Conservation (phyloP, 2,329 filamentous ascomycete species). For the Calonectria pseudoturangicola region DNA sequence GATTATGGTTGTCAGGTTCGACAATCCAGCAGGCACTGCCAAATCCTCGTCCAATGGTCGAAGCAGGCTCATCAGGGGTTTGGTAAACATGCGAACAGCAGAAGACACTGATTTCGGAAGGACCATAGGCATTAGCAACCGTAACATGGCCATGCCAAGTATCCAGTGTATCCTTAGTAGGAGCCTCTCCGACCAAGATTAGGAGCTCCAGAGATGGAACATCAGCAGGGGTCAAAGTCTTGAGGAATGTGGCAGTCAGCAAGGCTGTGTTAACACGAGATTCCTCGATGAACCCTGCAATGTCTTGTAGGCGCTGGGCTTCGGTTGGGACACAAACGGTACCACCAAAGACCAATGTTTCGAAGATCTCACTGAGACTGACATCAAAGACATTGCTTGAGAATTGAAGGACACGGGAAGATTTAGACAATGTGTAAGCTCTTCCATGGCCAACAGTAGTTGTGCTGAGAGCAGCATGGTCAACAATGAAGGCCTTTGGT, state of each 20-base stretch:
- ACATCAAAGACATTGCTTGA: constrained; percentile 62
- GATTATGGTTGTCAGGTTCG: constrained; percentile 32
- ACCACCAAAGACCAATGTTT: constrained; percentile 61
- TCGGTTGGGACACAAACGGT: constrained; percentile 63
- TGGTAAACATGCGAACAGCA: constrained; percentile 33
- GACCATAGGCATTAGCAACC: constrained; percentile 39
- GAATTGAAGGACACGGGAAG: constrained; percentile 48
- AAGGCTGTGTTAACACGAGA: constrained; percentile 1
- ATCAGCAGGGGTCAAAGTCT: constrained; percentile 14
- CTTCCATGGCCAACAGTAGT: constrained; percentile 19
- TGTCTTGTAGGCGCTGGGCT: constrained; percentile 50
- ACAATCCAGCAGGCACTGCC: constrained; percentile 26
- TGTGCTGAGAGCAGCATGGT: constrained; percentile 19
- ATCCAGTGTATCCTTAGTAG: constrained; percentile 31
- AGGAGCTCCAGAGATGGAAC: constrained; percentile 31
- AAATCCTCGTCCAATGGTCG: constrained; percentile 23
- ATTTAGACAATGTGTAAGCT: constrained; percentile 6
- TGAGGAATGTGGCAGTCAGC: constrained; percentile 7
- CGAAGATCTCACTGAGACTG: constrained; percentile 61
- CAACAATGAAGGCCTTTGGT: constrained; percentile 70
- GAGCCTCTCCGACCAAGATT: constrained; percentile 42
- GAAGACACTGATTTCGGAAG: constrained; percentile 38
- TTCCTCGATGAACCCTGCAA: constrained; percentile 13
- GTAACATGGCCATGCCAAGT: constrained; percentile 33
- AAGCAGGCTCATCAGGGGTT: not conserved